Conservation (phyloP, 1,284 basidiomycete genomes). For the Ganoderma sinense region DNA sequence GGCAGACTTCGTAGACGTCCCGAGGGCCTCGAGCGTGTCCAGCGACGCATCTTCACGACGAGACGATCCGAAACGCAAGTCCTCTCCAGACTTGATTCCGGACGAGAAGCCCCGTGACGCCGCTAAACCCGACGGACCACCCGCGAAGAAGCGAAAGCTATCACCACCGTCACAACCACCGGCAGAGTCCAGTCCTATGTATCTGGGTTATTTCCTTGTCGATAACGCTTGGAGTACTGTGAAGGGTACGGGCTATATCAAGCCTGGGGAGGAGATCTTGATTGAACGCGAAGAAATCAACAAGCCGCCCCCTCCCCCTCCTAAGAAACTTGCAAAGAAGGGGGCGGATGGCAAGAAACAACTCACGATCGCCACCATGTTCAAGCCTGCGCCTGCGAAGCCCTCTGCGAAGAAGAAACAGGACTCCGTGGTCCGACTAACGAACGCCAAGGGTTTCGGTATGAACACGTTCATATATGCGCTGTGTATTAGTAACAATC, state of each 20-base stretch:
- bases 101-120: constrained; percentile 17
- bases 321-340: constrained; percentile 35
- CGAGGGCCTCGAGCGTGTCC: constrained; percentile 52
- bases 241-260: constrained; percentile 75
- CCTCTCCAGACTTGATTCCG: neutral
- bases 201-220: constrained; percentile 76
- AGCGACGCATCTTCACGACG: constrained; percentile 40
- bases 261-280: constrained; percentile 64
- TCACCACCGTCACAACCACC: constrained; percentile 32
- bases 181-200: constrained; percentile 41
- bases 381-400: constrained; percentile 62
- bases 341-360: constrained; percentile 63
- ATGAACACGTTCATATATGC: constrained; percentile 24
- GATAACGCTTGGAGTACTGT: constrained; percentile 83
- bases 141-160: constrained; percentile 57
- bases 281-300: constrained; percentile 63
- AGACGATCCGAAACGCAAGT: neutral
- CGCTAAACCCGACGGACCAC: constrained; percentile 31
- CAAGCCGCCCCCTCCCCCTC: constrained; percentile 33
- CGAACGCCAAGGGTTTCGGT: constrained; percentile 74
- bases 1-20: constrained; percentile 30
- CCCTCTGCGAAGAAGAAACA: constrained; percentile 57
- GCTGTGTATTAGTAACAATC: neutral
- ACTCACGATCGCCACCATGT: constrained; percentile 67
- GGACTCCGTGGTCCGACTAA: constrained; percentile 73